Conservation (phyloP, 139 green algal genomes). For the Coelastrella sp. region DNA sequence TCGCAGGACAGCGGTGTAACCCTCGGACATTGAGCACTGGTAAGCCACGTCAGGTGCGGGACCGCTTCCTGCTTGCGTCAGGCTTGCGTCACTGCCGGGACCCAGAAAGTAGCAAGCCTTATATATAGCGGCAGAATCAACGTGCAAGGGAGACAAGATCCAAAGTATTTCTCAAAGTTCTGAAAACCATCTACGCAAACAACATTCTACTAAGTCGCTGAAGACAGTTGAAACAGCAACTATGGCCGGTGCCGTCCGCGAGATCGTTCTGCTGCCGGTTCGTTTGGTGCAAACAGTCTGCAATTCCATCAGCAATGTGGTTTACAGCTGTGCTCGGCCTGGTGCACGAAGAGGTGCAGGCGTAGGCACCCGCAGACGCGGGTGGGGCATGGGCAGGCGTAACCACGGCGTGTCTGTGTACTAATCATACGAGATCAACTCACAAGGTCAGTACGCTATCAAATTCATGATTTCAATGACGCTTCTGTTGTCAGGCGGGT, state of each 20-base stretch:
- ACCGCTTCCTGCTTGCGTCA: no score
- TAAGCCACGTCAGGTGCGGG: no score
- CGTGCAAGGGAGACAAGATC: background rate
- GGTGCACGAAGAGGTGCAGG: background rate
- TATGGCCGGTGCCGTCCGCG: background rate
- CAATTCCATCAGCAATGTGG: background rate
- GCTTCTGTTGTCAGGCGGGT: no score
- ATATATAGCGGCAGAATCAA: no score
- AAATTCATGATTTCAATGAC: no score
- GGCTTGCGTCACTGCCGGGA: no score
- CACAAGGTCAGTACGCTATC: no score
- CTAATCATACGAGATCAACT: background rate
- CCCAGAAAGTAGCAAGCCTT: no score
- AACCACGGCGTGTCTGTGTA: background rate
- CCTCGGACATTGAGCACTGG: no score
- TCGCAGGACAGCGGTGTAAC: no score
- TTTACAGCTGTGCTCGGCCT: background rate
- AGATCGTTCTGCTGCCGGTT: background rate
- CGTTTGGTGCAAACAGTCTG: background rate
- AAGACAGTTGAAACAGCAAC: background rate
- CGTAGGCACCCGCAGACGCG: background rate
- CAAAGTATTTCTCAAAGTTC: background rate
- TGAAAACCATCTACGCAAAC: background rate
- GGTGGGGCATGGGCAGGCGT: background rate
- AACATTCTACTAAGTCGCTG: no score